A percentile compares a stretch with the other conserved stretches of the same genome.
These are phyloP conservation scores for Chloris gayana DNA, from an alignment of 176 grass and related monocot genomes.

Conservation along the genomic window DNA sequence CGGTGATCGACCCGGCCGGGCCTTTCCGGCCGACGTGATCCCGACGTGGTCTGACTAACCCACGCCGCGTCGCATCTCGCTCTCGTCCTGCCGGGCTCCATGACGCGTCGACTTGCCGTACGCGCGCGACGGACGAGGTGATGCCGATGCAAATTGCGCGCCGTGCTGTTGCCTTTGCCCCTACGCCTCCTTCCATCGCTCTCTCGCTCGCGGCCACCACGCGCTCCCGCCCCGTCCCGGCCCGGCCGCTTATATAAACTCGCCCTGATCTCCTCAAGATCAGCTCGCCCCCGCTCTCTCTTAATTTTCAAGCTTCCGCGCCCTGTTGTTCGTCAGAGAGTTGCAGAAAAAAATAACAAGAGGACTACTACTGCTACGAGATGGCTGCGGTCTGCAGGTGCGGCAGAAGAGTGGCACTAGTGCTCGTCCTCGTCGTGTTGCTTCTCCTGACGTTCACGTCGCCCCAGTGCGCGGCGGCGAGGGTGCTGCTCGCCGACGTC, in stretches of 20 bases:
- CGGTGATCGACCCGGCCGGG: too few relatives aligned
- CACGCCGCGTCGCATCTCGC: neutral
- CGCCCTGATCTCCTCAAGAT: slow-evolving; percentile 1
- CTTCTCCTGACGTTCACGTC: slow-evolving; percentile 5
- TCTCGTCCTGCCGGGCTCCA: too few relatives aligned
- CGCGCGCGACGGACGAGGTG: neutral
- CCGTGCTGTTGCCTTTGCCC: slow-evolving; percentile 27
- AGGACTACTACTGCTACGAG: too few relatives aligned
- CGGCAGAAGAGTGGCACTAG: neutral
- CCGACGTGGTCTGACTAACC: slow-evolving; percentile 8
- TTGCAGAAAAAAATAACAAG: too few relatives aligned
- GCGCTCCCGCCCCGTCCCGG: neutral
- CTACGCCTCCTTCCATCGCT: neutral
- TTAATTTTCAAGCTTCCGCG: neutral
- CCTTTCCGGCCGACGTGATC: too few relatives aligned
- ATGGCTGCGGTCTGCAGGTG: slow-evolving; percentile 21
- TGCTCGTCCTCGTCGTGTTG: neutral
- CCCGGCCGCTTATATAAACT: slow-evolving; percentile 39
- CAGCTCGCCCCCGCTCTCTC: neutral
- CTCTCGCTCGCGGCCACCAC: neutral
- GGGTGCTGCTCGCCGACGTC: slow-evolving; percentile 4
- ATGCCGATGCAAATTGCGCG: neutral
- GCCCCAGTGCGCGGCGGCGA: neutral
- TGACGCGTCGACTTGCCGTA: neutral
- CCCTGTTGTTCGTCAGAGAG: neutral